Conservation (phyloP, 2,329 filamentous ascomycete genomes). For the Diaporthe sp. region DNA sequence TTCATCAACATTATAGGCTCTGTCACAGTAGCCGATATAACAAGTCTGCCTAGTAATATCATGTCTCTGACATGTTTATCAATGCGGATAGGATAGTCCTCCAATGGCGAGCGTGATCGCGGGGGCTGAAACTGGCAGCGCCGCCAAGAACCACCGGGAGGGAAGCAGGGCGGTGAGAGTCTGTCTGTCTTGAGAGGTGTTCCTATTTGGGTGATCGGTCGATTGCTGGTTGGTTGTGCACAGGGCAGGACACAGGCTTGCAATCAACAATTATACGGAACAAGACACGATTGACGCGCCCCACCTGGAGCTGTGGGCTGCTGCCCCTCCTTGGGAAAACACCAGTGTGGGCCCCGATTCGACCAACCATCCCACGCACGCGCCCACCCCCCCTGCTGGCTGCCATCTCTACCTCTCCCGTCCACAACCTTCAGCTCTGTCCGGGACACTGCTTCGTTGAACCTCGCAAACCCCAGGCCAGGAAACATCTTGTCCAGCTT, state of each 20-base stretch:
- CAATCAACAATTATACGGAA: constrained; percentile 4
- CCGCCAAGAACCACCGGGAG: background rate
- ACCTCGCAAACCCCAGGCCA: background rate
- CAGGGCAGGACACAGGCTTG: background rate
- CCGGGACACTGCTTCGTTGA: constrained; percentile 17
- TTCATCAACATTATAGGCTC: background rate
- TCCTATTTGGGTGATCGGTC: background rate
- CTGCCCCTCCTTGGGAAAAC: constrained; percentile 28
- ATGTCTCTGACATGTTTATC: constrained; percentile 9
- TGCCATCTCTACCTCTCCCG: constrained; percentile 27
- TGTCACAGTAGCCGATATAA: background rate
- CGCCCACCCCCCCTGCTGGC: background rate
- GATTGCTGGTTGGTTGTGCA: background rate
- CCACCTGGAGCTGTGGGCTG: constrained; percentile 21
- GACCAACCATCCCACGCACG: constrained; percentile 10
- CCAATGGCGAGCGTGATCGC: constrained; percentile 21
- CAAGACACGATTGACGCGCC: constrained; percentile 27
- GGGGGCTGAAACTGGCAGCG: constrained; percentile 12
- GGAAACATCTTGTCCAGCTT: constrained; percentile 22
- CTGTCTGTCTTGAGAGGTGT: background rate
- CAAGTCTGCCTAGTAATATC: background rate
- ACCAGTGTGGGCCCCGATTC: constrained; percentile 1
- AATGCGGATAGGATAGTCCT: constrained; percentile 21
- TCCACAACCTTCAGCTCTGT: constrained; percentile 26
- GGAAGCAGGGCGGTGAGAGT: constrained; percentile 14